Base-by-base conservation (phyloP, 768 basidiomycete genomes). In the Psilocybe cubensis region DNA sequence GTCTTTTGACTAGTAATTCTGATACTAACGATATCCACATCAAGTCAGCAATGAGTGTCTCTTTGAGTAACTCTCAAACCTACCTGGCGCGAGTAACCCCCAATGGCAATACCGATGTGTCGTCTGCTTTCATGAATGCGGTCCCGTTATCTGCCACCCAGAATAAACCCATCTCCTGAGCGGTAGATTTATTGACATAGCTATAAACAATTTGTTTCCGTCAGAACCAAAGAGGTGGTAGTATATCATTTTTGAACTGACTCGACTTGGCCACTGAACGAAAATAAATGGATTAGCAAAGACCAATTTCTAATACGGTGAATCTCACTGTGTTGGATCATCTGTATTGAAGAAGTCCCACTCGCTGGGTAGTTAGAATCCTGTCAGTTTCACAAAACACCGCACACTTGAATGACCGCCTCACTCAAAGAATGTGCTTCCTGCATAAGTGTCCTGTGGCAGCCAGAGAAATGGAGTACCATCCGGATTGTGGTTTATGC, bases 81-180 rank as follows among this genome's bases (percentile, higher is more conserved):
- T 52, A 87, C 91, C 91, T 92, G 56, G 80, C 77, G 31, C 91
- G 80, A 55, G 80, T 78, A 50, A 79, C 76, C 20, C 88, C 89
- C 38, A 73, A 53, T 4, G 77, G 66, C 24, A 93, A 71, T 71
- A 72, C 75, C 12, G 79, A 86, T 1, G 80, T 86, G 63, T 91
- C 79, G 57, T 93, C 91, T n/a, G 88, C 89, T 68, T 87, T 85
- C 89, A 93, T 91, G 23, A 91, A 76, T 18, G 88, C 87, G 35
- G 78, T 80, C 25, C 80, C 82, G 63, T 87, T 76, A n/a, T 77
- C 75, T 8, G 81, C 73, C 14, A 88, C 80, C 66, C 79, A 91
- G 6, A 81, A 82, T 3, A 91, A 78, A 23, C 79, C 74, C 50
- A 79, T 72, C 4, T 71, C 65, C 59, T 87, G 79, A 2, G 90